These are phyloP conservation scores for slime mould (Dictyostelium discoideum) DNA, from an alignment of 78 protist species.

Conservation along the genomic window dicty_2.7 NC_007088.5:5973501-5974000, in stretches of 20 bases:
- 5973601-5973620: constrained; percentile 90
- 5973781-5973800: constrained; percentile 90
- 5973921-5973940: constrained; percentile 90
- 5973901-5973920: constrained; percentile 78
- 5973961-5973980: constrained; percentile 82
- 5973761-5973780: constrained; percentile 77
- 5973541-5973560: constrained; percentile 81
- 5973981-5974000: constrained; percentile 69
- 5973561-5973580: constrained; percentile 92
- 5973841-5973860: constrained; percentile 86
- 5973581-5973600: constrained; percentile 95
- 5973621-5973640: constrained; percentile 91
- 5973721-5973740: not conserved
- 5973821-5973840: constrained; percentile 91
- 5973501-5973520: constrained; percentile 98
- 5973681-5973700: constrained; percentile 53
- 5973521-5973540: constrained; percentile 96
- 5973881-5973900: constrained; percentile 75
- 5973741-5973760: not conserved
- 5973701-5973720: constrained; percentile 36
- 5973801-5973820: constrained; percentile 92
- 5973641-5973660: constrained; percentile 91
- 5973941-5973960: constrained; percentile 84
- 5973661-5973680: constrained; percentile 86
- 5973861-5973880: constrained; percentile 76